These are phyloP conservation scores for Colletotrichum simmondsii DNA, from an alignment of 2,329 filamentous ascomycete species.

Conservation along the genomic window DNA sequence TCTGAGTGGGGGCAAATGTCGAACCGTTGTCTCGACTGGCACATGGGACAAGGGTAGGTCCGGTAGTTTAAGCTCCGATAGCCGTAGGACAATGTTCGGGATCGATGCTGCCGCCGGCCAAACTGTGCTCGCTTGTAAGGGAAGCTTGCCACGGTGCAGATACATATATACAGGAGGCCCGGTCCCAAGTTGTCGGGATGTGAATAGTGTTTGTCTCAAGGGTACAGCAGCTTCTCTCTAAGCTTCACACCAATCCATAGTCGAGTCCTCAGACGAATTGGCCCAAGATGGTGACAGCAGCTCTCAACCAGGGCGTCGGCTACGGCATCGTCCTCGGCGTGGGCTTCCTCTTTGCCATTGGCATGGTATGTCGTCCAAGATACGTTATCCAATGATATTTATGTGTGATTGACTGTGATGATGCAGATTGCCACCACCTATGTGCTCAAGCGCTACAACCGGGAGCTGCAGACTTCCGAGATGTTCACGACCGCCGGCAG, in stretches of 20 bases:
- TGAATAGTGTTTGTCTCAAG: neutral
- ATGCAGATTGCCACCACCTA: constrained; percentile 72
- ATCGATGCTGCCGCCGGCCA: constrained; percentile 33
- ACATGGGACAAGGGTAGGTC: constrained; percentile 14
- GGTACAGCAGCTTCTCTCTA: neutral
- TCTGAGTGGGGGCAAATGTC: constrained; percentile 7
- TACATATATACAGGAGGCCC: constrained; percentile 12
- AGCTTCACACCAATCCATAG: neutral
- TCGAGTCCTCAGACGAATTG: neutral
- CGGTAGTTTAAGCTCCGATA: constrained; percentile 31
- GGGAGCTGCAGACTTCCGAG: constrained; percentile 85
- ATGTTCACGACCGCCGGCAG: constrained; percentile 86
- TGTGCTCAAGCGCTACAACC: constrained; percentile 69
- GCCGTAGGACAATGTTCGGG: neutral
- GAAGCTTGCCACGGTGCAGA: constrained; percentile 7
- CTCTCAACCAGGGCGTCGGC: constrained; percentile 71
- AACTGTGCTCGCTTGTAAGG: neutral
- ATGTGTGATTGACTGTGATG: neutral
- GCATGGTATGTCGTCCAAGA: constrained; percentile 60
- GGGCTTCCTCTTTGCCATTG: constrained; percentile 78
- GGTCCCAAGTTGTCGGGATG: neutral
- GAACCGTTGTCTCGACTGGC: constrained; percentile 11
- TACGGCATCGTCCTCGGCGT: constrained; percentile 83
- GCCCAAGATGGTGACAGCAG: constrained; percentile 39
- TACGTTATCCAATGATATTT: neutral